A percentile compares a stretch with the other conserved stretches of the same genome.
Conservation (phyloP, 2,329 filamentous ascomycete species). For the Penicillium sp. region DNA sequence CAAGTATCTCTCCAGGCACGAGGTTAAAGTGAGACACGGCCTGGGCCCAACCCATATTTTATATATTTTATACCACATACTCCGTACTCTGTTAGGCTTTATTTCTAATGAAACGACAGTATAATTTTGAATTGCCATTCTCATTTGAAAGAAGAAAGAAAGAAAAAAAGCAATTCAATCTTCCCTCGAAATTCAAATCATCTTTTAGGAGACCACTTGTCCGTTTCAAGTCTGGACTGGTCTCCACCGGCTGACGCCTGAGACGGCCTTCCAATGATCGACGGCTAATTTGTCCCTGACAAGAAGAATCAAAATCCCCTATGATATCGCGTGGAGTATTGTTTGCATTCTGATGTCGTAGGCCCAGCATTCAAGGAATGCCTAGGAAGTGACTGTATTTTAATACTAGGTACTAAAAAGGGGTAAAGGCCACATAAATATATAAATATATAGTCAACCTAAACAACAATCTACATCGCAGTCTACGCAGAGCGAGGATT, state of each 20-base stretch:
- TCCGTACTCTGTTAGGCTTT: background rate
- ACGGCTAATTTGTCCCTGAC: background rate
- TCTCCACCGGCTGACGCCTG: background rate
- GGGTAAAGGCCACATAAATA: background rate
- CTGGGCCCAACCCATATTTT: background rate
- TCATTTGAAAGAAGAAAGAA: background rate
- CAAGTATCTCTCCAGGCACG: background rate
- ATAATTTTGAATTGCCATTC: background rate
- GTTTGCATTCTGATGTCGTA: background rate
- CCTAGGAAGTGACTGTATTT: background rate
- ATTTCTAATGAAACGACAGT: background rate
- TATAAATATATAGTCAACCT: no score
- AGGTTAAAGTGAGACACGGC: slow-evolving; percentile 1
- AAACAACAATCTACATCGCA: background rate
- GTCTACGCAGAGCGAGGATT: rapidly evolving
- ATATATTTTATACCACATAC: background rate
- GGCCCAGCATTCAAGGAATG: background rate
- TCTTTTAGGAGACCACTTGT: background rate
- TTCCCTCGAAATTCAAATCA: background rate
- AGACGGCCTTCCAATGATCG: background rate
- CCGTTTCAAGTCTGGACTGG: slow-evolving; percentile 9
- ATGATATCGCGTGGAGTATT: background rate
- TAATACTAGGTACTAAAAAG: background rate
- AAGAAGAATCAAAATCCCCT: background rate
- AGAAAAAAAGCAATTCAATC: background rate